A percentile compares a stretch with the other conserved stretches of the same genome.
Conservation (phyloP, 2,329 filamentous ascomycete species). For the Ophiostoma sp. region DNA sequence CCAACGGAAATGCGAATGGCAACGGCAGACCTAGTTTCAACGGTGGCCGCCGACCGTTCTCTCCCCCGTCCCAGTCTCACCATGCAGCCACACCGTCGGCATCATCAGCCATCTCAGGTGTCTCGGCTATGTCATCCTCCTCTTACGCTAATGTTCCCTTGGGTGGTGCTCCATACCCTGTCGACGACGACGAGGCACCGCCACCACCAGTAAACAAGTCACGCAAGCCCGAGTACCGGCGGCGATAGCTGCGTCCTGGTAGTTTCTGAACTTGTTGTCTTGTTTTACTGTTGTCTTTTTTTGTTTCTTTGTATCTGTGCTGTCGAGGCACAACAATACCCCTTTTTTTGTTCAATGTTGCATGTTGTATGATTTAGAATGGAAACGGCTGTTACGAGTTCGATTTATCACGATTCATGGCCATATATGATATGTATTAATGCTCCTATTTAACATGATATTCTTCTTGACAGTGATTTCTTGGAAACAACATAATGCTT, state of each 20-base stretch:
- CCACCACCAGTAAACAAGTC: constrained; percentile 82
- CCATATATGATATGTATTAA: neutral
- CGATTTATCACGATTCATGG: neutral
- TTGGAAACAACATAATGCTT: no score
- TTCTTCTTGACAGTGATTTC: no score
- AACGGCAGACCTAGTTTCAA: neutral
- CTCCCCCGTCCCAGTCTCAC: neutral
- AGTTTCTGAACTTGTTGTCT: neutral
- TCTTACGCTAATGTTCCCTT: constrained; percentile 65
- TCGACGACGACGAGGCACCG: constrained; percentile 72
- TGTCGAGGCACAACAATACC: neutral
- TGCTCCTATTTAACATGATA: no score
- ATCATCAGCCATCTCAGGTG: constrained; percentile 51
- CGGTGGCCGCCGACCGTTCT: constrained; percentile 11
- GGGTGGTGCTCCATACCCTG: constrained; percentile 65
- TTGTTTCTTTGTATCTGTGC: neutral
- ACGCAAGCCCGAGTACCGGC: constrained; percentile 67
- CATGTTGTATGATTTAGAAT: neutral
- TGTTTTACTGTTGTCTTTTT: neutral
- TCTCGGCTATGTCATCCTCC: constrained; percentile 68
- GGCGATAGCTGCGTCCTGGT: constrained; percentile 18
- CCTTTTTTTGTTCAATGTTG: neutral
- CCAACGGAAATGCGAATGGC: constrained; percentile 27
- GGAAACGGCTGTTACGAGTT: neutral
- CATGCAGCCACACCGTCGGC: constrained; percentile 64